phyloP scores from a whole-genome alignment of 805 yeast species.

The Candida awuae region DNA sequence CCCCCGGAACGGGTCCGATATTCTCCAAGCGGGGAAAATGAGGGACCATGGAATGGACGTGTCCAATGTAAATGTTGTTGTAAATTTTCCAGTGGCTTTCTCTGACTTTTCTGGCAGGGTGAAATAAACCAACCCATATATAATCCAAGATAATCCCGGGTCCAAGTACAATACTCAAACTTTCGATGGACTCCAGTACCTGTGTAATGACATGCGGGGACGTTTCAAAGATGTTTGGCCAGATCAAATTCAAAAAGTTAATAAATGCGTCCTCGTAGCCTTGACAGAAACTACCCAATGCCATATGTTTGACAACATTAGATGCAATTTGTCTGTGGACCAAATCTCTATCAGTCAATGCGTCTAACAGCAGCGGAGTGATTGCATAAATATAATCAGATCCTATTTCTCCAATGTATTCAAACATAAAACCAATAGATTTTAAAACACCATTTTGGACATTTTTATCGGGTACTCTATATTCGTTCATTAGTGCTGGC shows the following conservation, averaged over 20 bases:
- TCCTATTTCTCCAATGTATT: constrained; percentile 76
- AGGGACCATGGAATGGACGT: constrained; percentile 72
- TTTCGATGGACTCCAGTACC: constrained; percentile 72
- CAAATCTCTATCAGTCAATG: constrained; percentile 79
- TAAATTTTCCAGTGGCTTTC: constrained; percentile 78
- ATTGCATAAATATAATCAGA: constrained; percentile 76
- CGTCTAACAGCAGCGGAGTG: constrained; percentile 77
- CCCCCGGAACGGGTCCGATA: constrained; percentile 15
- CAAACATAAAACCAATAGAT: constrained; percentile 84
- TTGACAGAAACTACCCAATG: constrained; percentile 66
- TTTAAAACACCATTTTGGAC: constrained; percentile 95
- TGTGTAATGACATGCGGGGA: constrained; percentile 91
- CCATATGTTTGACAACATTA: constrained; percentile 72
- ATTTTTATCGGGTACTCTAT: constrained; percentile 81
- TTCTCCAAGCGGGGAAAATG: constrained; percentile 58
- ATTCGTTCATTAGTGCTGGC: constrained; percentile 94
- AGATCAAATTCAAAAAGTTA: constrained; percentile 68
- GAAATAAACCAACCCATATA: constrained; percentile 82
- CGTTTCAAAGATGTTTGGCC: constrained; percentile 89
- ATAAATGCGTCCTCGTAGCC: constrained; percentile 77
- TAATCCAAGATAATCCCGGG: constrained; percentile 68
- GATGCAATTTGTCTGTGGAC: constrained; percentile 97
- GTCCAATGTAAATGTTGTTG: constrained; percentile 67
- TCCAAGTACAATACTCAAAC: constrained; percentile 65
- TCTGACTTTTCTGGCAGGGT: constrained; percentile 86